phyloP scores from a whole-genome alignment of 805 yeast species.

The Metschnikowia chrysomelidarum region DNA sequence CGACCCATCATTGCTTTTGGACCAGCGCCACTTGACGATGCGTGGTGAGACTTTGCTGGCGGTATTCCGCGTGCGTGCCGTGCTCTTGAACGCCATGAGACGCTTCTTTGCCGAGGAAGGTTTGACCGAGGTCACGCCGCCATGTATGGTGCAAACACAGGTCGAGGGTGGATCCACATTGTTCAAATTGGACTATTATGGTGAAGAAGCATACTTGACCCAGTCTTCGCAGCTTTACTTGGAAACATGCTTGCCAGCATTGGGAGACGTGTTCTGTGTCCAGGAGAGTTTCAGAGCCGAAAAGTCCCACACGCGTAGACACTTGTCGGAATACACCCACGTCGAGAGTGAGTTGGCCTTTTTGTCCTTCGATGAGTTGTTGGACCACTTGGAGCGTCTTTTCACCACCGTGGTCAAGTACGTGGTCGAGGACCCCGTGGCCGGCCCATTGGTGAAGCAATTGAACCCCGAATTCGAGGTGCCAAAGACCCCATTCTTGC shows the following conservation, averaged over 20 bases:
- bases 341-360: slow-evolving; percentile 93
- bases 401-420: slow-evolving; percentile 67
- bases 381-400: slow-evolving; percentile 79
- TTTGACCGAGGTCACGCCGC: slow-evolving; percentile 92
- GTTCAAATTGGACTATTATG: slow-evolving; percentile 90
- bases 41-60: slow-evolving; percentile 94
- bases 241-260: slow-evolving; percentile 93
- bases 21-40: slow-evolving; percentile 91
- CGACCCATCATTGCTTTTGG: slow-evolving; percentile 89
- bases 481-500: slow-evolving; percentile 82
- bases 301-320: slow-evolving; percentile 98
- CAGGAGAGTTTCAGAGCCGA: slow-evolving; percentile 99
- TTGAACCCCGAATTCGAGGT: slow-evolving; percentile 88
- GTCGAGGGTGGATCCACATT: slow-evolving; percentile 99
- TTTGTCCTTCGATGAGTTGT: slow-evolving; percentile 80
- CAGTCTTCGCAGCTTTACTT: slow-evolving; percentile 96
- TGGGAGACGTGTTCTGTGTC: slow-evolving; percentile 96
- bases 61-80: slow-evolving; percentile 92
- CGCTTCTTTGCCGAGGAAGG: slow-evolving; percentile 72
- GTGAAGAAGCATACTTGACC: slow-evolving; percentile 93
- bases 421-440: slow-evolving; percentile 84
- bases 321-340: slow-evolving; percentile 94
- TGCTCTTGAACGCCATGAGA: slow-evolving; percentile 70
- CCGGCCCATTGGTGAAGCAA: slow-evolving; percentile 86
- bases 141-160: slow-evolving; percentile 99